Evolutionary conservation across 176 grass and related monocot genomes (phyloP).

Genomic region (Raddia guianensis): DNA sequence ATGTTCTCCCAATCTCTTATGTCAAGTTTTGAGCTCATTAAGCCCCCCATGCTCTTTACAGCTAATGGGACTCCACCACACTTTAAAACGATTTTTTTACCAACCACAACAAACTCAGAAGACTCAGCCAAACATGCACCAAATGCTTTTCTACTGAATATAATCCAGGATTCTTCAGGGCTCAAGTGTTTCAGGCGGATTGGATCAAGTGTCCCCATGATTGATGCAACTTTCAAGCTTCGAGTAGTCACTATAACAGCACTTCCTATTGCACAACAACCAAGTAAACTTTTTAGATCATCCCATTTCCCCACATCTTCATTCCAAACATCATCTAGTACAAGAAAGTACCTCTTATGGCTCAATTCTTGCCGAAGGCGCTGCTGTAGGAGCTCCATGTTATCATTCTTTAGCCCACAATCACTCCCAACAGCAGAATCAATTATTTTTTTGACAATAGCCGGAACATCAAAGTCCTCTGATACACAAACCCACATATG

Average conservation of each 20-base stretch:
- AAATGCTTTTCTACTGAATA: constrained; percentile 25
- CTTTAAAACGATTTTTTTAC: background rate
- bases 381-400: background rate
- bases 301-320: constrained; percentile 6
- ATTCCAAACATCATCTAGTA: constrained; percentile 38
- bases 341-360: background rate
- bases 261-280: background rate
- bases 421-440: background rate
- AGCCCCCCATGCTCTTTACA: background rate
- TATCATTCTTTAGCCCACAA: background rate
- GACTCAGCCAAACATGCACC: background rate
- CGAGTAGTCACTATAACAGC: background rate
- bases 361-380: background rate
- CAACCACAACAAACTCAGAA: background rate
- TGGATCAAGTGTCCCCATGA: background rate
- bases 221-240: background rate
- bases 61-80: background rate
- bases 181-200: background rate
- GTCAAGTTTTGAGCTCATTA: constrained; percentile 13
- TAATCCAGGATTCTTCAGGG: background rate
- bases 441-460: background rate
- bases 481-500: constrained; percentile 28
- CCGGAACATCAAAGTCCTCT: background rate
- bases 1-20: background rate
- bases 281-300: background rate